phyloP scores from a whole-genome alignment of 768 basidiomycete species.

The Russula lepida region DNA sequence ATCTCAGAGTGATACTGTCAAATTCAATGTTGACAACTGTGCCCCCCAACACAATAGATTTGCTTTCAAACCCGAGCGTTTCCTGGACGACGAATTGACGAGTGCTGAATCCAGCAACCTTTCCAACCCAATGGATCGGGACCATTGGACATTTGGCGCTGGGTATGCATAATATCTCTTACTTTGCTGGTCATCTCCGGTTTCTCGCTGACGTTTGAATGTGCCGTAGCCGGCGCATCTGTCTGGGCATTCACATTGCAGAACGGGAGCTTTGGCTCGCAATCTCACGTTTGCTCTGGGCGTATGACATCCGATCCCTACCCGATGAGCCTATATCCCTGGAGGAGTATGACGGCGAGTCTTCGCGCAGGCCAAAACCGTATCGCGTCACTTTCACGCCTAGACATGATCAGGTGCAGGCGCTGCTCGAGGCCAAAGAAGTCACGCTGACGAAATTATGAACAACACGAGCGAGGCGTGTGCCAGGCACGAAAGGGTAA shows the following conservation, averaged over 20 bases:
- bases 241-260: conserved; percentile 38
- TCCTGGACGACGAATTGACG: conserved; percentile 31
- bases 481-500: background rate
- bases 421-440: no score
- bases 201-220: background rate
- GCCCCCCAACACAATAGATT: conserved; percentile 14
- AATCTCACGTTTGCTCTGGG: conserved; percentile 42
- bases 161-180: conserved; percentile 30
- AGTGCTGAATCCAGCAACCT: conserved; percentile 39
- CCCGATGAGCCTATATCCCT: no score
- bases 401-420: conserved; percentile 22
- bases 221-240: conserved; percentile 29
- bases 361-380: conserved; percentile 39
- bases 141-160: conserved; percentile 45
- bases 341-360: no score
- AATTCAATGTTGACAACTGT: background rate
- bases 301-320: conserved; percentile 36
- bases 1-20: background rate
- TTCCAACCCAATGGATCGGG: conserved; percentile 35
- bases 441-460: conserved; percentile 12
- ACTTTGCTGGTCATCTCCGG: background rate
- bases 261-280: conserved; percentile 40
- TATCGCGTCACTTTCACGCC: conserved; percentile 29
- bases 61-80: conserved; percentile 38
- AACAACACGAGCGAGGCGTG: background rate